Conservation (phyloP, 225 moss, liverwort and hornwort genomes). For the Thuidium tamariscinum region DNA sequence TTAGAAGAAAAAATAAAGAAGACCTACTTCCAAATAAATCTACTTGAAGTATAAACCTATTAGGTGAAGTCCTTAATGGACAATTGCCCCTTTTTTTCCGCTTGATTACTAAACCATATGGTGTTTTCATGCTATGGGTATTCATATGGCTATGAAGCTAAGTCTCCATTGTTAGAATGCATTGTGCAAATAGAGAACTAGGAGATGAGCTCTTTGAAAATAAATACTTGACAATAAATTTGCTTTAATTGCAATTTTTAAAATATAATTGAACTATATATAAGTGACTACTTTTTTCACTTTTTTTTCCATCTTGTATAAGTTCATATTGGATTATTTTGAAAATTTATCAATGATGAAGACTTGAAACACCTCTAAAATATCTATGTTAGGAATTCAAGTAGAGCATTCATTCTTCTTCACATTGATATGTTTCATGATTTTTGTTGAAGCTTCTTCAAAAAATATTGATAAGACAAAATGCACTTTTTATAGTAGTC, state of each 20-base stretch:
- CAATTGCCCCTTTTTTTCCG: rapidly evolving
- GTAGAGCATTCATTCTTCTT: not conserved
- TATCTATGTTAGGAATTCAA: not conserved
- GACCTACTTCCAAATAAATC: not conserved
- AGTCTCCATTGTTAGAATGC: too few relatives aligned
- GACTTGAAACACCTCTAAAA: not conserved
- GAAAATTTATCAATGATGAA: not conserved
- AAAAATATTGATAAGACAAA: not conserved
- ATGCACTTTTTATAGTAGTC: not conserved
- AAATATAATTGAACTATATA: not conserved
- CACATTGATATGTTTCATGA: not conserved
- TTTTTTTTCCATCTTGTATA: not conserved
- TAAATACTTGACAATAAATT: not conserved
- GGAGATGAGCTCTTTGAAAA: not conserved
- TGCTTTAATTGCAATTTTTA: not conserved
- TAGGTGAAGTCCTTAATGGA: not conserved
- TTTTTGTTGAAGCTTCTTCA: not conserved
- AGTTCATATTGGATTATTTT: too few relatives aligned
- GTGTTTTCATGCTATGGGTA: rapidly evolving
- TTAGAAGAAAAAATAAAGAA: not conserved
- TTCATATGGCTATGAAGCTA: not conserved
- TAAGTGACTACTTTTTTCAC: not conserved
- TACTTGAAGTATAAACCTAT: not conserved
- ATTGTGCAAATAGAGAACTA: not conserved
- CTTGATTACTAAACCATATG: not conserved